A percentile compares a stretch with the other conserved stretches of the same genome.
These are phyloP conservation scores for Fusarium gaditjirri DNA, from an alignment of 2,329 filamentous ascomycete genomes.

Conservation along the genomic window DNA sequence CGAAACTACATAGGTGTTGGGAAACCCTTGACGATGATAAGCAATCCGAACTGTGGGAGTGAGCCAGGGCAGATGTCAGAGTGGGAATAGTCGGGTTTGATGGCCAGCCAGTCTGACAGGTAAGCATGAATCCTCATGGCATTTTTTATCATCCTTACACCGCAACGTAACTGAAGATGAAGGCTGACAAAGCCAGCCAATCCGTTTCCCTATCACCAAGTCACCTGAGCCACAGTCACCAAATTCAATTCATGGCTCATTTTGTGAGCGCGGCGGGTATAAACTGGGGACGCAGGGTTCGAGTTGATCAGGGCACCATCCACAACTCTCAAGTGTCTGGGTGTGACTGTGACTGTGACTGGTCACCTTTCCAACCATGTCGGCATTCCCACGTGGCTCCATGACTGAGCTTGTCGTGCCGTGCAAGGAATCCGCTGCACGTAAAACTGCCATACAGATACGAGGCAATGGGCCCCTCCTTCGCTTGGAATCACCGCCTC, in stretches of 20 bases:
- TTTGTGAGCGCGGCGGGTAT: conserved; percentile 10
- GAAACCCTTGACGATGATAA: neutral
- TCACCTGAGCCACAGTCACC: conserved; percentile 15
- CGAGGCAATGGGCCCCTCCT: neutral
- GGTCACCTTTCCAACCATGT: conserved; percentile 37
- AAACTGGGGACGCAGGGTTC: neutral
- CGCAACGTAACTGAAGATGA: conserved; percentile 8
- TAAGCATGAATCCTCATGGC: neutral
- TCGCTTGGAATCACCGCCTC: conserved; percentile 10
- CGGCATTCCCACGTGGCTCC: conserved; percentile 43
- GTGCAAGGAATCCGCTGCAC: conserved; percentile 26
- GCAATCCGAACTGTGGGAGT: neutral
- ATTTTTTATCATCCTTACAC: conserved; percentile 24
- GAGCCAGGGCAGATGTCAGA: conserved; percentile 13
- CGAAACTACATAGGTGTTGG: neutral
- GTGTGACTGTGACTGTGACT: conserved; percentile 27
- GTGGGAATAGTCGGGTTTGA: conserved; percentile 42
- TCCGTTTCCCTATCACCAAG: conserved; percentile 1
- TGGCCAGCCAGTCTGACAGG: neutral
- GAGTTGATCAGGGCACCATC: neutral
- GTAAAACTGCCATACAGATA: conserved; percentile 34
- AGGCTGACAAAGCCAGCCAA: neutral
- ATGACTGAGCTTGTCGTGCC: conserved; percentile 32
- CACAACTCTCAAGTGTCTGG: neutral
- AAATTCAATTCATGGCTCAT: conserved; percentile 18